phyloP scores from a whole-genome alignment of 164 flowering plant genomes.

The Amborella trichopoda region DNA sequence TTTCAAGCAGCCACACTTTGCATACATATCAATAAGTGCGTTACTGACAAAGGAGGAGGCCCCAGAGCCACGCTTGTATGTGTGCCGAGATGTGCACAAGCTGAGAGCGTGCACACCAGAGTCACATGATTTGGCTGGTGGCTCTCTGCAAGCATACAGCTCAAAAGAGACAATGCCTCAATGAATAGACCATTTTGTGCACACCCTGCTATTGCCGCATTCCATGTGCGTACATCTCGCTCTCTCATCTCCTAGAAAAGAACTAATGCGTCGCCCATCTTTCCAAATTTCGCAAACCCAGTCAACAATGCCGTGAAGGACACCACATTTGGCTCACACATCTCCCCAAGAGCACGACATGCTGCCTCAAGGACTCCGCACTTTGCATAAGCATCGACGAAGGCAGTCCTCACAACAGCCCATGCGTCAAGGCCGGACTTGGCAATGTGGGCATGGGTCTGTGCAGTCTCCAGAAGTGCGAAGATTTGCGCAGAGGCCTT shows the following conservation, averaged over 20 bases:
- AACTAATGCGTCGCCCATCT: conserved; percentile 26
- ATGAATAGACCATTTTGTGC: conserved; percentile 51
- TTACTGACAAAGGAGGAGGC: conserved; percentile 25
- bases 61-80: conserved; percentile 22
- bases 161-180: conserved; percentile 48
- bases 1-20: no score
- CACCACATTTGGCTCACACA: conserved; percentile 39
- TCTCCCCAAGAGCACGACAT: conserved; percentile 38
- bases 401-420: conserved; percentile 45
- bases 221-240: conserved; percentile 75
- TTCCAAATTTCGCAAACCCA: conserved; percentile 36
- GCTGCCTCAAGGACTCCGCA: conserved; percentile 22
- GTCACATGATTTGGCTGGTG: conserved; percentile 52
- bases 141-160: conserved; percentile 55
- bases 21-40: conserved; percentile 56
- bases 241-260: conserved; percentile 44
- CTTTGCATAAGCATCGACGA: conserved; percentile 35
- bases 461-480: conserved; percentile 11
- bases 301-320: conserved; percentile 62
- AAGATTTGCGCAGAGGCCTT: conserved; percentile 21
- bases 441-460: conserved; percentile 35
- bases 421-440: conserved; percentile 35
- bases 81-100: conserved; percentile 51
- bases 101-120: conserved; percentile 53
- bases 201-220: conserved; percentile 77